Conservation (phyloP, 192 early-diverging fungal species). For the Linnemannia schmuckeri region DNA sequence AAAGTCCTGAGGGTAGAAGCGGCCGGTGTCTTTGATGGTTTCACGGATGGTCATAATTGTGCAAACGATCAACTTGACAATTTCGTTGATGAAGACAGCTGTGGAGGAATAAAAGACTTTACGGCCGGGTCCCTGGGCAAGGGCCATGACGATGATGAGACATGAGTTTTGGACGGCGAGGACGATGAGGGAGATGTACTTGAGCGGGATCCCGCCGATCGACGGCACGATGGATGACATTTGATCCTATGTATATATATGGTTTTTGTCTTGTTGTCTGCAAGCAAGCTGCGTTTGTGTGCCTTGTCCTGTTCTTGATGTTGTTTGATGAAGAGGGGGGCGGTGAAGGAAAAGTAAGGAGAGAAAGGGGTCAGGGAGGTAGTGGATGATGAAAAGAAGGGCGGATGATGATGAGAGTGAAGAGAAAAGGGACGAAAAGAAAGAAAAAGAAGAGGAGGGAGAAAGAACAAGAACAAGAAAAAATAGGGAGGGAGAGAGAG, state of each 20-base stretch:
- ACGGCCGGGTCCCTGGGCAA: slow-evolving; percentile 48
- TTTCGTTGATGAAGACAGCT: slow-evolving; percentile 91
- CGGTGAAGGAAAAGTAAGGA: background rate
- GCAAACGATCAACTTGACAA: slow-evolving; percentile 81
- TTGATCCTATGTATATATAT: background rate
- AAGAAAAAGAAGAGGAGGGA: slow-evolving; percentile 4
- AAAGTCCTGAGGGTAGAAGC: slow-evolving; percentile 44
- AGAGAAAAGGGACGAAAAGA: background rate
- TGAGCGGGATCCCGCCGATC: slow-evolving; percentile 75
- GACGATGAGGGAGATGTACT: slow-evolving; percentile 86
- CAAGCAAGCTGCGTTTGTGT: too few species aligned
- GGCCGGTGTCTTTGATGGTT: slow-evolving; percentile 39
- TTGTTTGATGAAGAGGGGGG: background rate
- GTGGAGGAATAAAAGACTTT: slow-evolving; percentile 85
- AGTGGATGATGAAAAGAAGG: background rate
- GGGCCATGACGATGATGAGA: slow-evolving; percentile 88
- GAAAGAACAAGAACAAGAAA: background rate
- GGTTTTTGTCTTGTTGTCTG: background rate
- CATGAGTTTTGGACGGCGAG: slow-evolving; percentile 92
- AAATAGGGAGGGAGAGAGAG: background rate
- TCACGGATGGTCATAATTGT: slow-evolving; percentile 50
- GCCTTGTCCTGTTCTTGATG: background rate
- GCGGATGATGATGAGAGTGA: background rate
- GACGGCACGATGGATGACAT: slow-evolving; percentile 50
- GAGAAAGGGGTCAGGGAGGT: background rate